Evolutionary conservation across 2,329 filamentous ascomycete species (phyloP), one percentile per base, ranked within the genome.

Genomic region (Ophiostoma montium): DNA sequence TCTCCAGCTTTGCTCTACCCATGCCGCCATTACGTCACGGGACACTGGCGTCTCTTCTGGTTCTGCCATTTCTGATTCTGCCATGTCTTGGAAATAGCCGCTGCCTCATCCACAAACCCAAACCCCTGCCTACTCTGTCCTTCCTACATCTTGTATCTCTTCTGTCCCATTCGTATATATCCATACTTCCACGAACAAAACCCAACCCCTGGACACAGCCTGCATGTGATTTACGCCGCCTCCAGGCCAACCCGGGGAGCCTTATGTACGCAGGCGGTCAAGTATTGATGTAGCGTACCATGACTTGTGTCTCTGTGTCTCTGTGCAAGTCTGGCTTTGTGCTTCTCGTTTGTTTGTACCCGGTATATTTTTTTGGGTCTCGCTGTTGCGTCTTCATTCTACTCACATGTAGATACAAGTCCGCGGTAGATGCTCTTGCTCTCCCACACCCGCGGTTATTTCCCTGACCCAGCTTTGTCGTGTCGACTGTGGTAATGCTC

Each of bases 31-130:
- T n/a, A n/a, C n/a, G n/a, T n/a, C n/a, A n/a, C n/a, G 35, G 46
- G 23, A 23, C 23, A 27, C 23, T 27, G 23, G 23, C 23, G 23
- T 27, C 23, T 27, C 23, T 8, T 27, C 23, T 27, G 23, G 8
- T n/a, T n/a, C n/a, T n/a, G n/a, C n/a, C n/a, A n/a, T n/a, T n/a
- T n/a, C n/a, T n/a, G n/a, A n/a, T n/a, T 41, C 33, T 33, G 30
- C 46, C 46, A 42, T 48, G 46, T 33, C 36, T 42, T 48, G 46
- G 46, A 33, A 23, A 57, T 53, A 56, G 54, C 51, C 51, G 51
- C 51, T 57, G 54, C 53, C 41, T 33, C 27, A 21, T 32, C 19
- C 23, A 30, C 48, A 16, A 15, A 42, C 39, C 42, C 48, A 48
- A 47, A 27, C 48, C 27, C 49, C 49, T 39, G 48, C 43, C 50